A percentile compares a stretch with the other conserved stretches of the same genome.
Evolutionary conservation across 495 filamentous ascomycete species (phyloP).

Genomic region (Neohortaea acidophila): DNA sequence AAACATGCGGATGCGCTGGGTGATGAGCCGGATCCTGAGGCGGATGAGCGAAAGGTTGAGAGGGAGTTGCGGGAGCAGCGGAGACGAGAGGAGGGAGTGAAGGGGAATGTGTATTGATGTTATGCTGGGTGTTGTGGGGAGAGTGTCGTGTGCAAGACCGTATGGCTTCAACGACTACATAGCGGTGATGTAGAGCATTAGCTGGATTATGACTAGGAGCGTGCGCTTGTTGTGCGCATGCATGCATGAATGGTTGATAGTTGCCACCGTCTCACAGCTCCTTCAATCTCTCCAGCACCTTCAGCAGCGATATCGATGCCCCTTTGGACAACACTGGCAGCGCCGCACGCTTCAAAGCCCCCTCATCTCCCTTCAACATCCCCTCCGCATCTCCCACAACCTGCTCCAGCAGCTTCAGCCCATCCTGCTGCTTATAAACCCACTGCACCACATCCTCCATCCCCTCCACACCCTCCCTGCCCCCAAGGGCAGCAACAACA

Average conservation of each 20-base stretch:
- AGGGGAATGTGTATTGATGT: slow-evolving; percentile 17
- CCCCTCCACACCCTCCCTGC: slow-evolving; percentile 2
- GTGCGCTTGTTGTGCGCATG: too few relatives aligned
- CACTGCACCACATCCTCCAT: slow-evolving; percentile 13
- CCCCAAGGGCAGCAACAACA: slow-evolving; percentile 3
- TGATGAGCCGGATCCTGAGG: slow-evolving; percentile 22
- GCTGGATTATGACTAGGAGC: too few relatives aligned
- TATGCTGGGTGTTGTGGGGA: too few relatives aligned
- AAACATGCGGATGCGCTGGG: slow-evolving; percentile 28
- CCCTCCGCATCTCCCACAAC: slow-evolving; percentile 18
- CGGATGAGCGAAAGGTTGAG: slow-evolving; percentile 5
- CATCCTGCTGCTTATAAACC: slow-evolving; percentile 3
- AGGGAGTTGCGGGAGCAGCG: slow-evolving; percentile 5
- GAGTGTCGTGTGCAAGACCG: too few relatives aligned
- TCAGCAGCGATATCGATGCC: slow-evolving; percentile 12
- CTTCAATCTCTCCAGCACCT: slow-evolving; percentile 12
- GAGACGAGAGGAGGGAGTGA: slow-evolving; percentile 15
- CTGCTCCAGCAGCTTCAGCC: slow-evolving; percentile 9
- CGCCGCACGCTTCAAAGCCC: slow-evolving; percentile 9
- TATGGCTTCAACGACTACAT: too few relatives aligned
- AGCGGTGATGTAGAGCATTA: too few relatives aligned
- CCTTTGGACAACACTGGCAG: slow-evolving; percentile 14
- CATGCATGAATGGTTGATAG: too few relatives aligned
- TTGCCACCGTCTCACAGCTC: background rate
- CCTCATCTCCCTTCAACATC: slow-evolving; percentile 17